Evolutionary conservation across 352 stramenopile species (phyloP), one percentile per base, ranked within the genome.

Genomic region (Salisapilia sapeloensis): DNA sequence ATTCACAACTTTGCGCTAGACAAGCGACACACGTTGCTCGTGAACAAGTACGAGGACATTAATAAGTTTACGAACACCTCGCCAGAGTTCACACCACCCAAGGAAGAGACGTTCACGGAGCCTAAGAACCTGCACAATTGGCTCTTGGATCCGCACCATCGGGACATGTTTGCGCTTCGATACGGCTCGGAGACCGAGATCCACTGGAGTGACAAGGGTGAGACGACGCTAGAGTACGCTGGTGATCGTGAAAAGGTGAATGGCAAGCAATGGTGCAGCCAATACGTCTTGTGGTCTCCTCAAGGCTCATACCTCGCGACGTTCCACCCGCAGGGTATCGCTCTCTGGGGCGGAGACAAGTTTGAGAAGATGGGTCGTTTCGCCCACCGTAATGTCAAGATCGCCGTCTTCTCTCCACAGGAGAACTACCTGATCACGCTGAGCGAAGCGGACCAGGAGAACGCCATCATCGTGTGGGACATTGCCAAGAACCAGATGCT

Each of bases 281-380:
- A 96, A 52, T 98, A 98, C 53, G 86, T 97, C 33, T 63, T 96
- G 47, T 99, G 95, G 95, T 96, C 74, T 35, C 92, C 94, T 5
- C 82, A 96, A 32, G 95, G 95, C 35, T 94, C 70, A 37, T 98
- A 98, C 57, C 64, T 99, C 29, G 85, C 90, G 14, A 98, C 95
- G n/a, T 97, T 98, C 38, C 94, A 97, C 46, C 67, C 69, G 14
- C 92, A 94, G 41, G 95, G 95, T 34, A 89, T 99, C 26, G 96
- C 96, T 35, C 61, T 99, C 19, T 99, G 95, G 95, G 93, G 87
- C 21, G 93, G 92, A 24, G 66, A 89, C 35, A 85, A 92, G 36
- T 99, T 97, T 56, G 81, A 98, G 44, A 98, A 98, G 56, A 55
- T 96, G n/a, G 87, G 66, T n/a, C 75, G 94, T 13, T 98, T 98